Conservation (phyloP, 179 eudicot genomes). For the Corrigiola litoralis region DNA sequence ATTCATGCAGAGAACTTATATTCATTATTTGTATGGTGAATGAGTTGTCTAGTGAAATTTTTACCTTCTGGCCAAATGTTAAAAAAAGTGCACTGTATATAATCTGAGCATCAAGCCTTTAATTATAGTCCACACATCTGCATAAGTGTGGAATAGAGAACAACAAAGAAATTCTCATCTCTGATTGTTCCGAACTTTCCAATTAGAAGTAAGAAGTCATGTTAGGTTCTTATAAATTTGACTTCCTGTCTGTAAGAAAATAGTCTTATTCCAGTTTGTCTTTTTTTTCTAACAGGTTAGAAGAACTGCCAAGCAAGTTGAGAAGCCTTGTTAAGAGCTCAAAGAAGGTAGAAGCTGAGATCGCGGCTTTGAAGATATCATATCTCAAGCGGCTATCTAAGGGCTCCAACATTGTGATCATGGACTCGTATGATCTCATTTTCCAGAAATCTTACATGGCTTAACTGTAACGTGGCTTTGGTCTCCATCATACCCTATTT, state of each 20-base stretch:
- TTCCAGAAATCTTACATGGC: not conserved
- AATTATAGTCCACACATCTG: not conserved
- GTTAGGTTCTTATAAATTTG: not conserved
- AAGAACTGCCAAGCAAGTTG: conserved; percentile 76
- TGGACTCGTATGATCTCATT: conserved; percentile 75
- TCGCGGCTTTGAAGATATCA: conserved; percentile 83
- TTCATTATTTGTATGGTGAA: not conserved
- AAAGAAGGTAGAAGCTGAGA: conserved; percentile 86
- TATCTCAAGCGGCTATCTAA: conserved; percentile 68
- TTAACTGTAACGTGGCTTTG: not conserved
- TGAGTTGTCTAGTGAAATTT: not conserved
- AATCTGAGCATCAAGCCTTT: too few relatives aligned
- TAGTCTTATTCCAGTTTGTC: not conserved
- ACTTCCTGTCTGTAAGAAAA: not conserved
- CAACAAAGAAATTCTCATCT: too few relatives aligned
- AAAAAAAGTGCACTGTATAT: too few relatives aligned
- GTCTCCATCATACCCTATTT: not conserved
- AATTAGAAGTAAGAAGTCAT: not conserved
- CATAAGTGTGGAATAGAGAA: not conserved
- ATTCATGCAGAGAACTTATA: too few relatives aligned
- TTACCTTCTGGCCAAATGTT: too few relatives aligned
- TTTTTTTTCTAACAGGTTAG: conserved; percentile 44
- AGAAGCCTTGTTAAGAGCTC: conserved; percentile 52
- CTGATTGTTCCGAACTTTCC: not conserved
- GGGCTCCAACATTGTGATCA: conserved; percentile 74